Evolutionary conservation across 1,139 yeast species (phyloP), one percentile per base, ranked within the genome.

Genomic region (Candida smagusa): DNA sequence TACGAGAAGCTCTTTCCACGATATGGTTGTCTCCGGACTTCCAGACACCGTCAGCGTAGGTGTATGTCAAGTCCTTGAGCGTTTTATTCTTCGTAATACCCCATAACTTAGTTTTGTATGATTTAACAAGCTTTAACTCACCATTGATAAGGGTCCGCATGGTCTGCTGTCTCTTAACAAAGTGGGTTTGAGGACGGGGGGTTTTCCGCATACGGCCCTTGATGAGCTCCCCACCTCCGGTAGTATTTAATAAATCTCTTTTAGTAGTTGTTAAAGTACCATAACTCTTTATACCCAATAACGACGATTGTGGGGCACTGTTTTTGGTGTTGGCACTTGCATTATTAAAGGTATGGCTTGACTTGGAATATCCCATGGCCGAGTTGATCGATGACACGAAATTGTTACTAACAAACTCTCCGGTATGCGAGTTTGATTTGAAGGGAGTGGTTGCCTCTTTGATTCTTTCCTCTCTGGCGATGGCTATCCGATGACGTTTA

Each of bases 21-120:
- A 85, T 72, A 56, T 87, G 95, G 38, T 84, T 87, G 47, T 79
- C 80, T 7, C 94, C 94, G 59, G 88, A 88, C 48, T 72, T 74
- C 98, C 98, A 92, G 31, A 71, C 73, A 0, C 87, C 87, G 43
- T 81, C 73, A 11, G 59, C 64, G 54, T 76, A 90, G 38, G 65
- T 64, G 59, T 71, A 77, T 0, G 84, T 84, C 49, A 89, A 67
- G 48, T 83, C 92, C 31, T 75, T 71, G 1, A 72, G 56, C 2
- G 74, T 67, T 48, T 75, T 80, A 47, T 77, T 74, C 61, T 85
- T 83, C 48, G 84, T 90, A 42, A 79, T 70, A 7, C 97, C 97
- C 98, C 98, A 92, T 31, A 92, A 69, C 52, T 88, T 88, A 21
- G 82, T 79, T 61, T 86, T 86, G 50, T 71, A 73, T 44, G 81